Evolutionary conservation across 306 rosid genomes (phyloP), one percentile per base, ranked within the genome.

Genomic region (Rosa rugosa): DNA sequence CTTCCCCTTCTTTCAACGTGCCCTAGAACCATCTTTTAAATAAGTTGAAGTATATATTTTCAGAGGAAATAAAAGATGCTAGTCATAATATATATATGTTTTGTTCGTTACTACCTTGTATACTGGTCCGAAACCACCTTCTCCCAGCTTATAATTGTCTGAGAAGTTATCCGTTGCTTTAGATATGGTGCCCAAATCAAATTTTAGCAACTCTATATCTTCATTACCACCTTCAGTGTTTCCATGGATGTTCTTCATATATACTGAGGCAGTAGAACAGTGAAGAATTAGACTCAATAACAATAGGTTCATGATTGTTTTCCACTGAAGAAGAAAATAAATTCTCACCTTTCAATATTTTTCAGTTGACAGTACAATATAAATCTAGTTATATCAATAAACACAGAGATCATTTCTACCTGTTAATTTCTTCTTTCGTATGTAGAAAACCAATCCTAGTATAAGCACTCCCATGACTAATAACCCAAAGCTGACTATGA

Each of bases 61-160:
- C 18, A 11, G 18, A 45, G 18, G 27, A 69, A 42, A 2, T 23
- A 20, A 70, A 11, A 11, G n/a, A 12, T 36, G 36, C 44, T 27
- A 47, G 20, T 50, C 63, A 34, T 40, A 50, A 27, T 27, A 27
- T 27, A 27, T 27, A 3, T 27, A 4, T 34, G 8, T 72, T 49
- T 0, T 51, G 10, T 12, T 11, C 5, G 68, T 11, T 51, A 60
- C 27, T 86, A 84, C 90, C 83, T 5, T 60, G 53, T 84, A 90
- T 16, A 90, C 89, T 1, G 83, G 82, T 11, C 91, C 91, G 65
- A 86, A 90, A n/a, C 91, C 93, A 20, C 91, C 90, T 78, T 86
- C 76, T 0, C 88, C 88, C 14, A 84, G 85, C 83, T 64, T 83
- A 9, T 84, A 74, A 49, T 68, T 12, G 42, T 23, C 36, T 6